These are phyloP conservation scores for Cladophialophora carrionii DNA, from an alignment of 2,329 filamentous ascomycete species.

Conservation along the genomic window DNA sequence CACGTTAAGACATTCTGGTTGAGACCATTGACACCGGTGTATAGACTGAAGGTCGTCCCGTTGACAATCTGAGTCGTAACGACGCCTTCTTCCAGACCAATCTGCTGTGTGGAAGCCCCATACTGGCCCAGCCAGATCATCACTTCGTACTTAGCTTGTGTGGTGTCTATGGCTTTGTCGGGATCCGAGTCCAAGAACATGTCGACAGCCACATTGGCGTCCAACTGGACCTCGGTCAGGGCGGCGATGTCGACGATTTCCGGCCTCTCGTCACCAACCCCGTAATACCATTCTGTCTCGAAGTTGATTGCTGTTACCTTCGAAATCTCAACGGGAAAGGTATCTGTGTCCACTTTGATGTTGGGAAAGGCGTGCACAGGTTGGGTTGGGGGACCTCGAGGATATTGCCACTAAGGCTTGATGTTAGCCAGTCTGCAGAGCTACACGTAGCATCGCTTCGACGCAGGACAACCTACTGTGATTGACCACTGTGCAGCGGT, in stretches of 20 bases:
- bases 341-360: conserved; percentile 51
- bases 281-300: conserved; percentile 57
- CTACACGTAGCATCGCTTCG: background rate
- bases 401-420: conserved; percentile 52
- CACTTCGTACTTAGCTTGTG: conserved; percentile 53
- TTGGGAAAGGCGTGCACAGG: conserved; percentile 62
- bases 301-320: conserved; percentile 49
- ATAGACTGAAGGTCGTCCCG: conserved; percentile 52
- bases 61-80: conserved; percentile 47
- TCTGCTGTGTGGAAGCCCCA: conserved; percentile 53
- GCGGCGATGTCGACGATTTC: conserved; percentile 44
- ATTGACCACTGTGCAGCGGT: conserved; percentile 56
- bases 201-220: conserved; percentile 62
- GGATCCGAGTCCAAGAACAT: conserved; percentile 60
- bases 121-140: conserved; percentile 61
- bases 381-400: conserved; percentile 46
- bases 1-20: conserved; percentile 57
- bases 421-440: conserved; percentile 1
- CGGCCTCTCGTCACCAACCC: conserved; percentile 49
- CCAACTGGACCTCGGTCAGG: conserved; percentile 47
- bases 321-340: conserved; percentile 51
- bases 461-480: conserved; percentile 40
- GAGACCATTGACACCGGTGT: conserved; percentile 47
- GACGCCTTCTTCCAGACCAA: conserved; percentile 47
- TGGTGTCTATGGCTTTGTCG: conserved; percentile 47